Percentiles rank a stretch among this genome's conserved stretches.
Conservation (phyloP, 805 yeast species). For the Jamesozyma gamospora region DNA sequence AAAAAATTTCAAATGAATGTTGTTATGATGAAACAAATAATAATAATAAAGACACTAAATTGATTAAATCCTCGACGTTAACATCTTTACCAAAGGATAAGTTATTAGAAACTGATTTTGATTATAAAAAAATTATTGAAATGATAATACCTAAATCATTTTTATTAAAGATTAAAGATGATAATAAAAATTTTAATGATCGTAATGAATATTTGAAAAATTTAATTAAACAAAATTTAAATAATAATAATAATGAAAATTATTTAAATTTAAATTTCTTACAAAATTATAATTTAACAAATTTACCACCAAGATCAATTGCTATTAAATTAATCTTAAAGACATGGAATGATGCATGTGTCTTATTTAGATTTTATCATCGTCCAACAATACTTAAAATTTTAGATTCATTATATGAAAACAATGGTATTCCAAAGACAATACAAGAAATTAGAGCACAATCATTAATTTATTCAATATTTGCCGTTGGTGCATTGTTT, state of each 20-base stretch:
- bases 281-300: background rate
- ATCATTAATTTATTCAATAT: conserved; percentile 74
- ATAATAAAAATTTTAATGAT: background rate
- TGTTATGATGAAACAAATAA: conserved; percentile 2
- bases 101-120: background rate
- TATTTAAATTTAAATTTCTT: background rate
- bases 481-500: conserved; percentile 82
- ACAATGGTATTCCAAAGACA: conserved; percentile 49
- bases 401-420: conserved; percentile 62
- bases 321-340: conserved; percentile 63
- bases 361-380: conserved; percentile 75
- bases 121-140: conserved; percentile 5
- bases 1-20: conserved; percentile 2
- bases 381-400: conserved; percentile 71
- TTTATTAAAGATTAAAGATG: conserved; percentile 2
- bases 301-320: conserved; percentile 60
- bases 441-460: conserved; percentile 64
- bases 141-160: conserved; percentile 3
- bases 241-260: background rate
- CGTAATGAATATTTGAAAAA: conserved; percentile 3
- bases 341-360: conserved; percentile 82
- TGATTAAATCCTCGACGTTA: background rate
- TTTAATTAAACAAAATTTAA: conserved; percentile 1
- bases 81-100: background rate
- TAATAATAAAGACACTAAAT: background rate